Conservation (phyloP, 495 filamentous ascomycete species). For the Aspergillus baeticus region DNA sequence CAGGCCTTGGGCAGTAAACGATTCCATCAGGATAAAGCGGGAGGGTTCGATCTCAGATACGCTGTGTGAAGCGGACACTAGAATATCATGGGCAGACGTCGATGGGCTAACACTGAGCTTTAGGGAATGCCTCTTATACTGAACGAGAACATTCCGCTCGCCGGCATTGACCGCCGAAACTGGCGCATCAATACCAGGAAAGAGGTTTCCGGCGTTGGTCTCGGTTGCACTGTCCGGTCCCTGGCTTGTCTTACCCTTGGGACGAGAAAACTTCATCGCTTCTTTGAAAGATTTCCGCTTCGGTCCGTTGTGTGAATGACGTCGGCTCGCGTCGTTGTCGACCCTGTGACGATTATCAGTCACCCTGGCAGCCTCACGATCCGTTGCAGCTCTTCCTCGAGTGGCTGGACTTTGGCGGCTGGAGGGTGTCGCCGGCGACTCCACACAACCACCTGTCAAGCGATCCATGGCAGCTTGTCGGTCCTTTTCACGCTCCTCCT, state of each 20-base stretch:
- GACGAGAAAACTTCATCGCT: slow-evolving; percentile 21
- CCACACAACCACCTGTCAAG: slow-evolving; percentile 29
- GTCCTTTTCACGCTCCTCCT: slow-evolving; percentile 45
- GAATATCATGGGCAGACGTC: slow-evolving; percentile 72
- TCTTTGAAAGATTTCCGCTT: slow-evolving; percentile 20
- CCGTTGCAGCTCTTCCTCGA: slow-evolving; percentile 15
- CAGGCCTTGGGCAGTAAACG: slow-evolving; percentile 71
- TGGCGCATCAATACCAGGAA: slow-evolving; percentile 74
- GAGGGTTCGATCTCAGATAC: slow-evolving; percentile 58
- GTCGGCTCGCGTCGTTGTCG: slow-evolving; percentile 13
- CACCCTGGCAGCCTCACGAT: slow-evolving; percentile 5
- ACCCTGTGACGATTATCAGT: slow-evolving; percentile 8
- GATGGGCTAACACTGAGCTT: slow-evolving; percentile 66
- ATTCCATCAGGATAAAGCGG: slow-evolving; percentile 70
- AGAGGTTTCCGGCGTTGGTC: slow-evolving; percentile 44
- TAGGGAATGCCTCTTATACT: slow-evolving; percentile 60
- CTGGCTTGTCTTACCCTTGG: slow-evolving; percentile 16
- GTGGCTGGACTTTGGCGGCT: slow-evolving; percentile 17
- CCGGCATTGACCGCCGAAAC: slow-evolving; percentile 81
- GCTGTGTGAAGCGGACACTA: slow-evolving; percentile 54
- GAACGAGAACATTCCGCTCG: slow-evolving; percentile 68
- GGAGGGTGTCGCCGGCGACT: slow-evolving; percentile 20
- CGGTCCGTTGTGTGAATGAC: slow-evolving; percentile 15
- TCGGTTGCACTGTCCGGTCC: slow-evolving; percentile 27
- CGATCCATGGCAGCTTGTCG: slow-evolving; percentile 37